Percentiles rank a stretch among this genome's conserved stretches.
phyloP scores from a whole-genome alignment of 805 yeast genomes.

The Starmerella potacharoeniae region DNA sequence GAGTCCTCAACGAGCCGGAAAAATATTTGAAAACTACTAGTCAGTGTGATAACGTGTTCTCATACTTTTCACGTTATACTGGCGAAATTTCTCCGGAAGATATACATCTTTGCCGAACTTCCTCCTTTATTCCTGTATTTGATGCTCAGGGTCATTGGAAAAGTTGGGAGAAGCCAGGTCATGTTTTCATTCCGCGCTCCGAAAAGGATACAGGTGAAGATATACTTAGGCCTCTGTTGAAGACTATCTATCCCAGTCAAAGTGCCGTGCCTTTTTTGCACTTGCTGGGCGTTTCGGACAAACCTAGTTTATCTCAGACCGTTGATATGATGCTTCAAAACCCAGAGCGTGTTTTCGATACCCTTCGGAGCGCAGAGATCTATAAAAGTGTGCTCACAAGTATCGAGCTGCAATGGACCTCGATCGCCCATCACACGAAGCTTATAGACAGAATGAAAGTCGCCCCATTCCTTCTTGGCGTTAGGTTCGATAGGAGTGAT shows the following conservation, averaged over 20 bases:
- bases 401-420: conserved; percentile 13
- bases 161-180: conserved; percentile 20
- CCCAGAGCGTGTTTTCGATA: conserved; percentile 8
- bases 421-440: conserved; percentile 3
- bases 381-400: conserved; percentile 21
- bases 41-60: conserved; percentile 20
- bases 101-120: conserved; percentile 11
- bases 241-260: conserved; percentile 8
- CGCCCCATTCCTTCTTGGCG: conserved; percentile 26
- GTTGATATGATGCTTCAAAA: conserved; percentile 15
- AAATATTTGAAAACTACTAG: conserved; percentile 16
- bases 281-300: conserved; percentile 27
- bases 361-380: conserved; percentile 22
- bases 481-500: conserved; percentile 2
- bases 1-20: conserved; percentile 23
- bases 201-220: conserved; percentile 10
- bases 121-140: conserved; percentile 25
- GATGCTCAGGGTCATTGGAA: not conserved
- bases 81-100: conserved; percentile 21
- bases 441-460: conserved; percentile 23
- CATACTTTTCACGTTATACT: conserved; percentile 24
- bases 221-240: conserved; percentile 10
- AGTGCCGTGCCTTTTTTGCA: conserved; percentile 26
- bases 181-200: conserved; percentile 20
- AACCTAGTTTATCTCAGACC: conserved; percentile 28